phyloP scores from a whole-genome alignment of 2,329 filamentous ascomycete genomes.

The Fusarium virguliforme region DNA sequence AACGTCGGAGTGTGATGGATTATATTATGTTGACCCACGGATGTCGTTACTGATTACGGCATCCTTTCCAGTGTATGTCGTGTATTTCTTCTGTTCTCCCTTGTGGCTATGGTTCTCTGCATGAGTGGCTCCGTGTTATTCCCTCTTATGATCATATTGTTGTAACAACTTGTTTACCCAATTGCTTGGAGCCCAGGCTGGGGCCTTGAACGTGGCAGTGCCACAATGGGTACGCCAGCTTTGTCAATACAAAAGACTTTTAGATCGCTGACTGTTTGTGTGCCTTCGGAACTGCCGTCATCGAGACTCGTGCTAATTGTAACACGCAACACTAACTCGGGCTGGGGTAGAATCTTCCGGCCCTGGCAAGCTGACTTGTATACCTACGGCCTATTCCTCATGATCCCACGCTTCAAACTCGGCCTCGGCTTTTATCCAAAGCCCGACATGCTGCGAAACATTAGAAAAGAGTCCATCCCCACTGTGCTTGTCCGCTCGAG shows the following conservation, averaged over 20 bases:
- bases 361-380: background rate
- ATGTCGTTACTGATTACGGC: background rate
- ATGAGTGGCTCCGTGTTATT: background rate
- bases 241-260: conserved; percentile 11
- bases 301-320: conserved; percentile 27
- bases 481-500: conserved; percentile 15
- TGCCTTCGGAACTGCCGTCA: conserved; percentile 1
- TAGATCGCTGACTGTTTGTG: conserved; percentile 2
- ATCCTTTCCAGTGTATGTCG: conserved; percentile 1
- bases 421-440: conserved; percentile 40
- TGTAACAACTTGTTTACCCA: background rate
- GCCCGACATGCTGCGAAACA: conserved; percentile 40
- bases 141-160: background rate
- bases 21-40: background rate
- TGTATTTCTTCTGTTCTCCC: conserved; percentile 14
- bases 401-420: conserved; percentile 10
- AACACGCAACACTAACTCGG: conserved; percentile 29
- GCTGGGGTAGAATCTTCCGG: conserved; percentile 6
- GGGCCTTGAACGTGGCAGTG: background rate
- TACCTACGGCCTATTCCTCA: background rate
- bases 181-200: background rate
- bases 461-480: conserved; percentile 22
- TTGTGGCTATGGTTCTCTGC: background rate
- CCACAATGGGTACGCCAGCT: background rate
- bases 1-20: conserved; percentile 1